Evolutionary conservation across 208 protist species (phyloP).

Genomic region (Leishmania arabica): DNA sequence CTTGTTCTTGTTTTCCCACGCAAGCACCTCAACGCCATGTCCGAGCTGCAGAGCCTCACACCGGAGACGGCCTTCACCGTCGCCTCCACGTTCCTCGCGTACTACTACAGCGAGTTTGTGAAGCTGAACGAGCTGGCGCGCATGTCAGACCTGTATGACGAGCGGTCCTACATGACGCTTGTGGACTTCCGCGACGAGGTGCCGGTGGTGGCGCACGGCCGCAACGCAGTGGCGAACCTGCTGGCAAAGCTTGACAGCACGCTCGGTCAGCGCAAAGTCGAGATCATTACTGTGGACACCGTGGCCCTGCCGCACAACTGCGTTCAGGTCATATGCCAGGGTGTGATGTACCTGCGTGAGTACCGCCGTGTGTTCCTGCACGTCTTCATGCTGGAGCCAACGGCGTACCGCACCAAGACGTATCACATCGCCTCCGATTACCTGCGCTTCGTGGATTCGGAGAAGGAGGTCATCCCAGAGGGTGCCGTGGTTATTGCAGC

Average conservation of each 20-base stretch:
- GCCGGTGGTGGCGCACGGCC: constrained; percentile 52
- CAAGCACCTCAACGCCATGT: constrained; percentile 8
- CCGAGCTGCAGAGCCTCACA: constrained; percentile 31
- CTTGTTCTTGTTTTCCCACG: not conserved
- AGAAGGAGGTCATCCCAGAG: constrained; percentile 74
- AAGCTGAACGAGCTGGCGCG: constrained; percentile 39
- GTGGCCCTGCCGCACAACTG: constrained; percentile 61
- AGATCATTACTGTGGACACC: constrained; percentile 79
- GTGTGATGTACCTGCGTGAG: constrained; percentile 66
- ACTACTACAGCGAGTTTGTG: constrained; percentile 87
- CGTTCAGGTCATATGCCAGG: constrained; percentile 76
- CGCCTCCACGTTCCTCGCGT: constrained; percentile 70
- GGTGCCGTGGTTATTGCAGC: constrained; percentile 62
- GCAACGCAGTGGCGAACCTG: constrained; percentile 50
- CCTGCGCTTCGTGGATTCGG: constrained; percentile 69
- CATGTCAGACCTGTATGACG: constrained; percentile 73
- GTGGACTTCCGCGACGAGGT: constrained; percentile 60
- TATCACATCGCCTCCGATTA: constrained; percentile 87
- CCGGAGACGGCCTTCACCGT: constrained; percentile 53
- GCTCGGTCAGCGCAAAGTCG: constrained; percentile 74
- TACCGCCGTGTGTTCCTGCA: constrained; percentile 68
- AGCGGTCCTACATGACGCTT: constrained; percentile 56
- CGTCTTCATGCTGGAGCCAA: constrained; percentile 81
- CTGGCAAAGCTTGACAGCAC: constrained; percentile 51
- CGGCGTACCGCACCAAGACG: constrained; percentile 68